These are phyloP conservation scores for Parastagonospora nodorum DNA, from an alignment of 2,329 filamentous ascomycete genomes.

Conservation along the genomic window DNA sequence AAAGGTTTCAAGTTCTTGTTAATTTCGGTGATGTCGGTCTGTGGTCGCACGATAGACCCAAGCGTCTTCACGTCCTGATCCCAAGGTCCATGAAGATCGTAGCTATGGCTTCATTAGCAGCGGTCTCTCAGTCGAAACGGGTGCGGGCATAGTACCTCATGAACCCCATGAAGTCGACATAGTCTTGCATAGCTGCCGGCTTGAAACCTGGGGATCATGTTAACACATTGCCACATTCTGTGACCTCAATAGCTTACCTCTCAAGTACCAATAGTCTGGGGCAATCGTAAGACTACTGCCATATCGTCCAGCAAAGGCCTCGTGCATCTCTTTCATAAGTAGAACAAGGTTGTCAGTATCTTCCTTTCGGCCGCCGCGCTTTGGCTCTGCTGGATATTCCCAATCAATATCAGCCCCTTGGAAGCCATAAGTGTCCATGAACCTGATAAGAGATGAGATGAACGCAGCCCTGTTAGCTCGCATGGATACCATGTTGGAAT, in stretches of 20 bases:
- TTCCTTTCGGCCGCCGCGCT: slow-evolving; percentile 43
- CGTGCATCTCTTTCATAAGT: slow-evolving; percentile 24
- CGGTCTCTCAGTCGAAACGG: too few species aligned
- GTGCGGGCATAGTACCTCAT: slow-evolving; percentile 10
- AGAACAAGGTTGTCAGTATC: slow-evolving; percentile 38
- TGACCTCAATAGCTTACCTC: neutral
- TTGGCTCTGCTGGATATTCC: slow-evolving; percentile 43
- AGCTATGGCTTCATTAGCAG: neutral
- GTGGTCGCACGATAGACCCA: slow-evolving; percentile 17
- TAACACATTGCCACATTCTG: too few species aligned
- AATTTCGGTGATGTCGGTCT: slow-evolving; percentile 57
- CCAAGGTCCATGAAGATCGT: slow-evolving; percentile 26
- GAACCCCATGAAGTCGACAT: slow-evolving; percentile 37
- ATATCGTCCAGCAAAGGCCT: slow-evolving; percentile 13
- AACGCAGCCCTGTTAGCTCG: slow-evolving; percentile 39
- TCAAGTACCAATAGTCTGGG: slow-evolving; percentile 29
- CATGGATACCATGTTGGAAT: slow-evolving; percentile 34
- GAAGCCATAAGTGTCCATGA: slow-evolving; percentile 51
- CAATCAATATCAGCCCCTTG: slow-evolving; percentile 54
- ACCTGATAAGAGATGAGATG: slow-evolving; percentile 44
- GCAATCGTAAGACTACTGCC: slow-evolving; percentile 34
- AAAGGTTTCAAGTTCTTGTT: slow-evolving; percentile 47
- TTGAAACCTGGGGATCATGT: slow-evolving; percentile 28
- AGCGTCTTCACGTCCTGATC: slow-evolving; percentile 42
- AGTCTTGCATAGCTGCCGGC: slow-evolving; percentile 43